These are phyloP conservation scores for Teratosphaeria gauchensis DNA, from an alignment of 2,329 filamentous ascomycete species.

Conservation along the genomic window DNA sequence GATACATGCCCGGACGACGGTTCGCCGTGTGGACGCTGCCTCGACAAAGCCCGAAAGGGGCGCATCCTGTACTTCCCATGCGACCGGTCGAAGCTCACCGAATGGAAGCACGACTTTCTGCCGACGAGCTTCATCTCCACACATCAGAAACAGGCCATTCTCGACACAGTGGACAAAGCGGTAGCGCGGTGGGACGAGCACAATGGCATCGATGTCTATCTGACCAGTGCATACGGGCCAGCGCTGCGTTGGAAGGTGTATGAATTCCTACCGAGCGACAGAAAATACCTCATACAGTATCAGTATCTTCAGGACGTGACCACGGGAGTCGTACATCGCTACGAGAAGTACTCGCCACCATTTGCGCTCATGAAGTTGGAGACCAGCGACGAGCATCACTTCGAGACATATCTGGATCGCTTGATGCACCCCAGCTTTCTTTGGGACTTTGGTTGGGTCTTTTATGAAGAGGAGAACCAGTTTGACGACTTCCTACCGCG, in stretches of 20 bases:
- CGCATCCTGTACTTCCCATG: constrained; percentile 34
- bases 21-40: constrained; percentile 20
- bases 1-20: constrained; percentile 29
- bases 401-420: constrained; percentile 36
- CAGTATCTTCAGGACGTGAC: constrained; percentile 33
- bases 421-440: constrained; percentile 32
- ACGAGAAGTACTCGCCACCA: constrained; percentile 34
- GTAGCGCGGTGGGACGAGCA: constrained; percentile 23
- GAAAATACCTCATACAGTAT: constrained; percentile 31
- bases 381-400: constrained; percentile 32
- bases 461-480: constrained; percentile 36
- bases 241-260: constrained; percentile 36
- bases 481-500: constrained; percentile 33
- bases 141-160: constrained; percentile 35
- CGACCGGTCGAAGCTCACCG: constrained; percentile 36
- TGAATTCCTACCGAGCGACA: constrained; percentile 35
- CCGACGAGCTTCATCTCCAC: constrained; percentile 28
- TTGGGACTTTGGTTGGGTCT: constrained; percentile 32
- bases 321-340: constrained; percentile 18
- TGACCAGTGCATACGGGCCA: constrained; percentile 36
- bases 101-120: constrained; percentile 35
- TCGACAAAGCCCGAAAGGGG: constrained; percentile 27
- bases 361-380: constrained; percentile 38
- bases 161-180: constrained; percentile 29
- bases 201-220: constrained; percentile 31